Percentiles rank a stretch among this genome's conserved stretches.
Evolutionary conservation across 164 flowering plant genomes (phyloP).

Genomic region (Magnolia changhungtana): DNA sequence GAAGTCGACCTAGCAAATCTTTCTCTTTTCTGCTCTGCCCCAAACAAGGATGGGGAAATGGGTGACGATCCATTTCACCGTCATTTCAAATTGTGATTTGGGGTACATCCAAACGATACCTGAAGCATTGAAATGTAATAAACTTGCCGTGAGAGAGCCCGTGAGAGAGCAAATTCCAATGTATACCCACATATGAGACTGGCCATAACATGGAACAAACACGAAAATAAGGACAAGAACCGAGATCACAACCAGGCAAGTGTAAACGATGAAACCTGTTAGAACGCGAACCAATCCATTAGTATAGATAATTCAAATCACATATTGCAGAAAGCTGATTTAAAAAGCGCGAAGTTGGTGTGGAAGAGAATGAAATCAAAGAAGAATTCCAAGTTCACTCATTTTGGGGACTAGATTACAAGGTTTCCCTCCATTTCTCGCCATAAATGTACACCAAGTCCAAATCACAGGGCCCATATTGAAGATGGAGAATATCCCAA

Average conservation of each 20-base stretch:
- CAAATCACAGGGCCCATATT: too few species aligned
- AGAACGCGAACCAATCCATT: not conserved
- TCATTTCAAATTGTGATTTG: not conserved
- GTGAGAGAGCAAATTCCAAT: constrained; percentile 89
- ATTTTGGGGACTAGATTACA: too few species aligned
- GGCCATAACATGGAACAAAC: constrained; percentile 64
- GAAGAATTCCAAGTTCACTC: not conserved
- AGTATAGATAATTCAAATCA: not conserved
- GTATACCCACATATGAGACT: constrained; percentile 63
- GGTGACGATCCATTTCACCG: not conserved
- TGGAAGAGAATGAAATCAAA: not conserved
- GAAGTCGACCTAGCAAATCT: not conserved
- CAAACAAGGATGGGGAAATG: not conserved
- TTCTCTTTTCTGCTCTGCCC: too few species aligned
- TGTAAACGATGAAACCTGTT: constrained; percentile 78
- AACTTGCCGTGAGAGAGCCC: constrained; percentile 94
- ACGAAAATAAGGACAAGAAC: constrained; percentile 57
- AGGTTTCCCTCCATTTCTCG: too few species aligned
- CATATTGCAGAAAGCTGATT: not conserved
- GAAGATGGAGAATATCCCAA: too few species aligned
- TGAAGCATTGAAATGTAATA: not conserved
- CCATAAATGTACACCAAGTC: too few species aligned
- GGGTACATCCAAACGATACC: not conserved
- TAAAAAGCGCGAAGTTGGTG: too few species aligned
- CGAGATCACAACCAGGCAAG: constrained; percentile 38